These are phyloP conservation scores for Aspergillus biplanus DNA, from an alignment of 495 filamentous ascomycete species.

Conservation along the genomic window DNA sequence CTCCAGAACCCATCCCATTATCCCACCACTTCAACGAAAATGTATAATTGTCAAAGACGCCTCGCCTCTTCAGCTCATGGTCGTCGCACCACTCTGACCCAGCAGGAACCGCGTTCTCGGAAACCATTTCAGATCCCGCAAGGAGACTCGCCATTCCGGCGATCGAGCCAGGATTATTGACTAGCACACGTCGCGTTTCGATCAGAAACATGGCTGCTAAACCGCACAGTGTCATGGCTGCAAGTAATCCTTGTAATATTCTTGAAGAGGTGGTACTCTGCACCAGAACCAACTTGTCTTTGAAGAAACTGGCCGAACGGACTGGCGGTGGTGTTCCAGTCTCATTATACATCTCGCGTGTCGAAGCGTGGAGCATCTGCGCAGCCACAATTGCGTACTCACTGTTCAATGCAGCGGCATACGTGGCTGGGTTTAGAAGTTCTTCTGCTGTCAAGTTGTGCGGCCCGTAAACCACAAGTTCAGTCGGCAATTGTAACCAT, in stretches of 20 bases:
- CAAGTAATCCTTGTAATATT: background rate
- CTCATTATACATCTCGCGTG: background rate
- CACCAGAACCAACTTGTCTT: background rate
- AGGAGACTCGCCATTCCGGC: background rate
- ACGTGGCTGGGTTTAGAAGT: background rate
- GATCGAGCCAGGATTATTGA: background rate
- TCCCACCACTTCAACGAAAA: background rate
- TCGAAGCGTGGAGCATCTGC: background rate
- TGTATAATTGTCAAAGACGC: background rate
- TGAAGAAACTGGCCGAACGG: background rate
- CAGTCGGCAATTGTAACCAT: too few species aligned
- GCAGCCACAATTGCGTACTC: background rate
- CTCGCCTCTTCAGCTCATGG: background rate
- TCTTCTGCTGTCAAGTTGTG: background rate
- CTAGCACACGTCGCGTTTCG: background rate
- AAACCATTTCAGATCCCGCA: background rate
- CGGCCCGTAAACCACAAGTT: too few species aligned
- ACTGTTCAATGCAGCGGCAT: background rate
- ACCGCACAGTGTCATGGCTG: background rate
- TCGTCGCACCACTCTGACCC: background rate
- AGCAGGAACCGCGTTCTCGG: background rate
- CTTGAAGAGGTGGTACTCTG: background rate
- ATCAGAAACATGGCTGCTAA: background rate
- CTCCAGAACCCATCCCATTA: background rate
- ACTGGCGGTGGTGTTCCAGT: background rate